These are phyloP conservation scores for Pulveroboletus sp. DNA, from an alignment of 1,284 basidiomycete species.

Conservation along the genomic window DNA sequence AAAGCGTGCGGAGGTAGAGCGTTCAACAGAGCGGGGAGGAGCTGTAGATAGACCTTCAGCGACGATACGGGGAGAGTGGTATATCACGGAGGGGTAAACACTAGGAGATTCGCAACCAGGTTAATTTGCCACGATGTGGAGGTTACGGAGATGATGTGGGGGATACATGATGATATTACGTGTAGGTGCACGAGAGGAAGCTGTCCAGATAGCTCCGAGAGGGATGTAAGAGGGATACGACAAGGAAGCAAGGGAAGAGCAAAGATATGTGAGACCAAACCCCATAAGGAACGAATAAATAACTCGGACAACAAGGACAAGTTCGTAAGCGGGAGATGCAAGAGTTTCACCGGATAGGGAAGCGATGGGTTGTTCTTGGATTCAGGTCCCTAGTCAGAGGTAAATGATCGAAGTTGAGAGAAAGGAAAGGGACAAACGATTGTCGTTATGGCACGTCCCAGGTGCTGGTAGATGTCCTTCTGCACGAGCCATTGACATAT, in stretches of 20 bases:
- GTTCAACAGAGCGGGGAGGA: slow-evolving; percentile 51
- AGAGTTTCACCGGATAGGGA: slow-evolving; percentile 31
- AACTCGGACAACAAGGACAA: slow-evolving; percentile 29
- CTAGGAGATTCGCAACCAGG: slow-evolving; percentile 61
- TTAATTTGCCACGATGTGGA: slow-evolving; percentile 42
- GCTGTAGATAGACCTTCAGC: slow-evolving; percentile 51
- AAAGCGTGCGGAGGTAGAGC: slow-evolving; percentile 50
- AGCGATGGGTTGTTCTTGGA: slow-evolving; percentile 27
- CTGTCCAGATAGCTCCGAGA: slow-evolving; percentile 42
- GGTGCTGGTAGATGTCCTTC: slow-evolving; percentile 1
- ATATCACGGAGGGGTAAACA: slow-evolving; percentile 58
- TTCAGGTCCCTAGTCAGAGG: slow-evolving; percentile 19
- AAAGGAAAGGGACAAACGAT: slow-evolving; percentile 24
- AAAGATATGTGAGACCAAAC: slow-evolving; percentile 48
- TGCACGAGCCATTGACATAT: slow-evolving; percentile 19
- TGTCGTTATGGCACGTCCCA: background rate
- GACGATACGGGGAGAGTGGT: slow-evolving; percentile 40
- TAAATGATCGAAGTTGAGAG: slow-evolving; percentile 1
- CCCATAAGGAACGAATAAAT: slow-evolving; percentile 33
- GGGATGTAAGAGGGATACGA: slow-evolving; percentile 53
- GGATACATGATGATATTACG: slow-evolving; percentile 24
- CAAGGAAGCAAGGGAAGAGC: slow-evolving; percentile 65
- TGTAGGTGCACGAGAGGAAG: slow-evolving; percentile 43
- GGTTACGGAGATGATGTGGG: slow-evolving; percentile 25
- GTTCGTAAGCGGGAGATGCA: slow-evolving; percentile 26